Conservation (phyloP, 2,329 filamentous ascomycete genomes). For the Phaeomoniella chlamydospora region DNA sequence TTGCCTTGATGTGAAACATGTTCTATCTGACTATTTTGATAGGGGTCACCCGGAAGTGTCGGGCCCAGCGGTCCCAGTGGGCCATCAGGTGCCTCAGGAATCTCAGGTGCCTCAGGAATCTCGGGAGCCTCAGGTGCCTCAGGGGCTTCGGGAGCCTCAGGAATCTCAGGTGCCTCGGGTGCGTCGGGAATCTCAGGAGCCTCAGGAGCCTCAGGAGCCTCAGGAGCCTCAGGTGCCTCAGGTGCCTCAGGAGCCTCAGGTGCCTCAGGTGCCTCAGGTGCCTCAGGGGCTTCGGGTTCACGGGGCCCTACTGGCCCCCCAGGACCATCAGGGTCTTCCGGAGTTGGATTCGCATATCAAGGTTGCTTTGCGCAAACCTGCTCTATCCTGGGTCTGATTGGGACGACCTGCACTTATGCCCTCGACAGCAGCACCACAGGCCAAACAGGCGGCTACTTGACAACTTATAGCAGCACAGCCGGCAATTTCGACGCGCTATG, state of each 20-base stretch:
- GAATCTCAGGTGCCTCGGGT: no score
- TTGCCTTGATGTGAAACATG: no score
- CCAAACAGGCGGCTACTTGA: conserved; percentile 4
- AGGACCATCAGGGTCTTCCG: background rate
- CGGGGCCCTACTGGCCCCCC: conserved; percentile 1
- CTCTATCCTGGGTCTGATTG: background rate
- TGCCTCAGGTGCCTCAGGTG: background rate
- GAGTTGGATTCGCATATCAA: conserved; percentile 5
- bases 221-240: no score
- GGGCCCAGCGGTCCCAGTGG: no score
- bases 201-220: background rate
- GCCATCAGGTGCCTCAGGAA: no score
- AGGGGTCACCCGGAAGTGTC: no score
- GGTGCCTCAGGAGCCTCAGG: background rate
- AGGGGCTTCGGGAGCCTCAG: conserved; percentile 1
- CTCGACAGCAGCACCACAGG: background rate
- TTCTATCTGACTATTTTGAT: no score
- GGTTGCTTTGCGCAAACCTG: conserved; percentile 7
- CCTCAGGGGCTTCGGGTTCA: conserved; percentile 2
- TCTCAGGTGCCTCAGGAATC: background rate
- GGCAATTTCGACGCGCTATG: conserved; percentile 6
- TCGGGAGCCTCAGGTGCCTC: background rate
- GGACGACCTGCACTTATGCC: background rate
- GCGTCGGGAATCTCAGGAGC: conserved; percentile 1
- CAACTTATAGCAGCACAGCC: conserved; percentile 3